Conservation (phyloP, 2,329 filamentous ascomycete species). For the Sclerotinia sclerotiorum region DNA sequence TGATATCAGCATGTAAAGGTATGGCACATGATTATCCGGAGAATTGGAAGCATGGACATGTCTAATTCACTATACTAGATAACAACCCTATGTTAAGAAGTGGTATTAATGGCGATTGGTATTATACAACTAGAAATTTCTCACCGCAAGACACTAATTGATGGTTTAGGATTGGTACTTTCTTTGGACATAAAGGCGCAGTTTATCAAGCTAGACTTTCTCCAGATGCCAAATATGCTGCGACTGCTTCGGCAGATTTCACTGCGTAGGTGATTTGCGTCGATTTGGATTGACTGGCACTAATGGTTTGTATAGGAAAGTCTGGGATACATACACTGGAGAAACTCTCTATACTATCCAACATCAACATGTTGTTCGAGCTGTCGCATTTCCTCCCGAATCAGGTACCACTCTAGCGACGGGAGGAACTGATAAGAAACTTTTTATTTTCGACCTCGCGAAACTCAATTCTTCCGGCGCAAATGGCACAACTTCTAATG, state of each 20-base stretch:
- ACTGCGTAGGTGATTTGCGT: conserved; percentile 64
- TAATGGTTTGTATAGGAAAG: conserved; percentile 62
- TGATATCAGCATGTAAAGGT: conserved; percentile 74
- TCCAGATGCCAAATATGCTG: conserved; percentile 81
- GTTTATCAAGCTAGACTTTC: conserved; percentile 95
- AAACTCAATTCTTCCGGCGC: conserved; percentile 42
- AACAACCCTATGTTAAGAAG: conserved; percentile 98
- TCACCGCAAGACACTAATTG: conserved; percentile 28
- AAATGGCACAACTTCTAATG: conserved; percentile 32
- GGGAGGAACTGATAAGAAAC: conserved; percentile 93
- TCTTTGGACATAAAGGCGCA: conserved; percentile 96
- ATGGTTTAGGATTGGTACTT: conserved; percentile 77
- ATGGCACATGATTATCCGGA: conserved; percentile 21
- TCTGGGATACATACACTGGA: conserved; percentile 96
- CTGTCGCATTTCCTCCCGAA: conserved; percentile 84
- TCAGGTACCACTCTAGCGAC: conserved; percentile 84
- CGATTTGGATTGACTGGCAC: conserved; percentile 24
- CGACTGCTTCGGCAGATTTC: conserved; percentile 94
- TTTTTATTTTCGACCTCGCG: conserved; percentile 87
- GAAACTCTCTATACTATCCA: conserved; percentile 83
- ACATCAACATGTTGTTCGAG: conserved; percentile 93
- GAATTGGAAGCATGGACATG: neutral
- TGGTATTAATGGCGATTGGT: conserved; percentile 93
- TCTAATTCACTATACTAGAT: conserved; percentile 54
- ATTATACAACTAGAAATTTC: conserved; percentile 37